Base-by-base conservation (phyloP, 768 basidiomycete species). In the Lactarius sanguifluus region DNA sequence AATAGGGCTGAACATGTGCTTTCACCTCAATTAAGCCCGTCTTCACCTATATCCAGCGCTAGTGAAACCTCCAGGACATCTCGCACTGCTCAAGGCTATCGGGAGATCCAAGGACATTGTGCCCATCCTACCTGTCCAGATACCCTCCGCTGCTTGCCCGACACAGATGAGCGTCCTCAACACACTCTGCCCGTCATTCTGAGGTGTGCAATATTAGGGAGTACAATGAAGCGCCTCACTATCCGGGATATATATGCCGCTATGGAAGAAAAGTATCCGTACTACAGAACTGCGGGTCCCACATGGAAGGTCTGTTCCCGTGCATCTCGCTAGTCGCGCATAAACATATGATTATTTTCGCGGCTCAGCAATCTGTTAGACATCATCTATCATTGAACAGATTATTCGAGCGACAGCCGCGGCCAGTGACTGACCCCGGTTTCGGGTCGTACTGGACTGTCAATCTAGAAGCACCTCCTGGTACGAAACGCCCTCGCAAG, bases 381-480 rank as follows among this genome's bases (percentile, higher is more conserved):
- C 91, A 93, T 68, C 91, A 92, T 76, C 81, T 93, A 43, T 92
- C 91, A 13, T 78, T 92, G 59, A 92, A 92, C 76, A 85, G 90
- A 41, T 77, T 93, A 5, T 93, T 93, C 72, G 91, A 93, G 75
- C 83, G 90, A 59, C 89, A 91, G 71, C 87, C 89, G 23, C 83
- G 91, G 59, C 91, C 91, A 9, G 88, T 89, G 12, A 90, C 90
- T 36, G 91, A 92, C 74, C 91, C 91, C 15, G 91, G 91, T 18
- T 91, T 92, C 74, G 91, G 91, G 25, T 92, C 91, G 13, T 92
- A 93, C 73, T 93, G 91, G 91, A 92, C 91, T 41, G 91, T 93
- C n/a, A 92, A 92, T 75, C 81, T 92, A 25, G 75, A 84, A 57
- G 91, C 91, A n/a, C 90, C 91, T 15, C 91, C 91, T 2, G 91